These are phyloP conservation scores for Xylariales sp. DNA, from an alignment of 2,329 filamentous ascomycete genomes.

Conservation along the genomic window DNA sequence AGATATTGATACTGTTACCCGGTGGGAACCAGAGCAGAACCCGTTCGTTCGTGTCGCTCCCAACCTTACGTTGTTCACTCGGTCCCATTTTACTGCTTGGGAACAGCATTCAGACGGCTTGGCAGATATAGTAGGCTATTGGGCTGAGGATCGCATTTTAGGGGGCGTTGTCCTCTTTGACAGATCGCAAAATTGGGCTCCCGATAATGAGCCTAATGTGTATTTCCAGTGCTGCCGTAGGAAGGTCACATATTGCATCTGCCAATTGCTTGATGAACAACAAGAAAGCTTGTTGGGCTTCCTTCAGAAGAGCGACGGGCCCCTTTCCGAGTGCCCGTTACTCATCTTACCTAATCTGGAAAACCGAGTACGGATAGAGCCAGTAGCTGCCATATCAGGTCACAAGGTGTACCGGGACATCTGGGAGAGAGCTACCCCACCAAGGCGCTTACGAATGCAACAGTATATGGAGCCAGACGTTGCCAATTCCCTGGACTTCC, in stretches of 20 bases:
- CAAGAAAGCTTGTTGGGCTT: constrained; percentile 13
- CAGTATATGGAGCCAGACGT: not conserved
- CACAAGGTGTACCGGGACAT: constrained; percentile 21
- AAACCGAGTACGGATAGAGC: constrained; percentile 19
- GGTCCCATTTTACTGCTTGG: constrained; percentile 10
- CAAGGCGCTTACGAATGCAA: not conserved
- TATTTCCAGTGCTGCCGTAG: constrained; percentile 12
- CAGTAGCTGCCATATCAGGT: constrained; percentile 15
- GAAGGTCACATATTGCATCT: constrained; percentile 13
- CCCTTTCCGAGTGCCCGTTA: not conserved
- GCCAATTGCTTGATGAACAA: constrained; percentile 12
- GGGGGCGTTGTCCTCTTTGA: constrained; percentile 23
- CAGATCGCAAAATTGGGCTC: constrained; percentile 7
- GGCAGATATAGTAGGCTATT: constrained; percentile 20
- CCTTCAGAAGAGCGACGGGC: constrained; percentile 3
- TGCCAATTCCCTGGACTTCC: not conserved
- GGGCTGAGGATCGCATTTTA: constrained; percentile 19
- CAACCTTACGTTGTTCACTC: constrained; percentile 9
- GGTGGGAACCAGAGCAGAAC: not conserved
- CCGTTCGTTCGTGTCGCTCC: not conserved
- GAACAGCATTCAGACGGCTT: constrained; percentile 18
- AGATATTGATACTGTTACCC: not conserved
- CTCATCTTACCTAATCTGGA: constrained; percentile 5
- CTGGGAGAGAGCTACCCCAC: constrained; percentile 19
- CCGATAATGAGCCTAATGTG: constrained; percentile 4